A percentile compares a stretch with the other conserved stretches of the same genome.
Evolutionary conservation across 805 yeast species (phyloP).

Genomic region (Wickerhamiella galacta): DNA sequence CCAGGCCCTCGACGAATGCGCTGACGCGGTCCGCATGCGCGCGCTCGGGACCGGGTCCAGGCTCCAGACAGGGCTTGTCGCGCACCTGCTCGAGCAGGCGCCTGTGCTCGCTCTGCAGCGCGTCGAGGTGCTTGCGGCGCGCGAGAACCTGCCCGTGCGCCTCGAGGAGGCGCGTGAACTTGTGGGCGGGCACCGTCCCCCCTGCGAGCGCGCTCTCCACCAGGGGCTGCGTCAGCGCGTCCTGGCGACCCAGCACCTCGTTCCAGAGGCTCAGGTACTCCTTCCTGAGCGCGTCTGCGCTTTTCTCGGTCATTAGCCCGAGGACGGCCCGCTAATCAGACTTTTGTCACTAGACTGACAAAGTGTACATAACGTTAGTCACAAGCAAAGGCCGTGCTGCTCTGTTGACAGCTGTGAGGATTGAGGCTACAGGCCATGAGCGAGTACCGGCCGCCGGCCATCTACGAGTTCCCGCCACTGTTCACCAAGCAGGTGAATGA

Average conservation of each 20-base stretch:
- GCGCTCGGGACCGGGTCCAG: not conserved
- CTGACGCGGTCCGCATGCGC: not conserved
- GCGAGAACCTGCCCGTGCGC: not conserved
- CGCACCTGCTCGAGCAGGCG: not conserved
- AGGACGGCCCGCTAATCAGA: no score
- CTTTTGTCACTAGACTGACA: no score
- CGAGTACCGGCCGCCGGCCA: slow-evolving; percentile 29
- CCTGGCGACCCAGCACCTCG: not conserved
- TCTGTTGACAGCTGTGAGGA: no score
- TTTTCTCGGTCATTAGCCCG: no score
- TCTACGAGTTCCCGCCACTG: slow-evolving; percentile 74
- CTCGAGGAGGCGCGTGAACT: not conserved
- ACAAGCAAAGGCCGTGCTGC: no score
- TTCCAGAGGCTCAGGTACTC: not conserved
- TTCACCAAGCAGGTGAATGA: slow-evolving; percentile 80
- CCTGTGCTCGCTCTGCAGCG: not conserved
- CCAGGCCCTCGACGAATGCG: slow-evolving; percentile 2
- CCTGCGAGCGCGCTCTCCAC: not conserved
- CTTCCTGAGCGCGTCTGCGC: no score
- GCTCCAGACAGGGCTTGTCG: not conserved
- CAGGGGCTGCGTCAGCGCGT: not conserved
- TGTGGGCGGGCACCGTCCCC: not conserved
- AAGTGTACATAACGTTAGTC: no score
- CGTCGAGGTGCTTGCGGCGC: not conserved
- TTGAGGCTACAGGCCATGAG: no score